Base-by-base conservation (phyloP, 2,329 filamentous ascomycete species). In the Talaromyces sp. region DNA sequence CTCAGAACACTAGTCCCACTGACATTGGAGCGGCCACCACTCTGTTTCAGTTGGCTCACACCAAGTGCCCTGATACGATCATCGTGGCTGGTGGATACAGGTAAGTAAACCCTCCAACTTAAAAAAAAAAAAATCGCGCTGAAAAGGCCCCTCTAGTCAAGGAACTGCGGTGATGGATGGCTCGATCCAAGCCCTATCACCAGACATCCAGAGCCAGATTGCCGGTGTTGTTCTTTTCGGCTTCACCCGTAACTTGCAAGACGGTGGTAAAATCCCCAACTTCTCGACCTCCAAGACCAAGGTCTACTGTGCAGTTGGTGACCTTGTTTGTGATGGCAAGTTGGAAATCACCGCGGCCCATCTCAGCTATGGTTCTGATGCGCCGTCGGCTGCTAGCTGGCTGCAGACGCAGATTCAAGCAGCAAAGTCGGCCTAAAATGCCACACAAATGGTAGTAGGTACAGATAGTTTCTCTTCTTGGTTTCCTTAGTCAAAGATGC, bases 41-140 rank as follows among this genome's bases (percentile, higher is more conserved):
- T 4, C 72, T 79, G 35, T 77, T 80, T 65, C 65, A 70, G 3
- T 58, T 74, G 24, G 78, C 79, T 14, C 63, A 70, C 65, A 66
- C 66, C 10, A 79, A 79, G 63, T 82, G 80, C 58, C 79, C 79
- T 9, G 66, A 74, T 21, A 70, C 79, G 0, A 69, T 73, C 46
- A 73, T 81, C 27, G 69, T 80, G 0, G 74, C 77, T 1, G 79
- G 75, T 50, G 79, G 79, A 8, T 72, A 72, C 57, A 78, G 76
- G 76, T 77, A 64, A 65, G 67, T 31, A 46, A 67, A 17, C 67
- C 59, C 43, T 9, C 43, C 43, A 50, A 50, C 9, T 1, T 50
- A 7, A 38, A n/a, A 17, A 32, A 32, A 32, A 32, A 32, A 46
- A 19, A 46, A 21, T 9, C 1, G 43, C 43, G 43, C 21, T 46